Percentiles rank a stretch among this genome's conserved stretches.
These are phyloP conservation scores for Micractinium sp. DNA, from an alignment of 139 green algal genomes.

Conservation along the genomic window DNA sequence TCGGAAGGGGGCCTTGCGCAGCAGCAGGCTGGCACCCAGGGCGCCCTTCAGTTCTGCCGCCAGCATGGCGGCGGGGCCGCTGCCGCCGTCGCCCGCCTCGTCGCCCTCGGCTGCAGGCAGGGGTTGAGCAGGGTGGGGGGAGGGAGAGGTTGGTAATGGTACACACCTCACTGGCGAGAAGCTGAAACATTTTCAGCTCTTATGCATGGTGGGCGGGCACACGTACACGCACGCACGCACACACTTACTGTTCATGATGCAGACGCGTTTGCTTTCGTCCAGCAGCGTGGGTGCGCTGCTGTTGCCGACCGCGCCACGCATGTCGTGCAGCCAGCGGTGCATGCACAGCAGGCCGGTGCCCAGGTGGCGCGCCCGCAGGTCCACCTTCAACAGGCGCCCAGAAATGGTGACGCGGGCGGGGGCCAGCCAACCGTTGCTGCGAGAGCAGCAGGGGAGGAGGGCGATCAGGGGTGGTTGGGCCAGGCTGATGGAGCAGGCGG, in stretches of 20 bases:
- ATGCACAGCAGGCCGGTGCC: conserved; percentile 62
- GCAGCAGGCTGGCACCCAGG: conserved; percentile 42
- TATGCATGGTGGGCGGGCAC: too few relatives aligned
- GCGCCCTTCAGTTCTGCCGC: conserved; percentile 34
- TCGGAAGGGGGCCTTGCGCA: conserved; percentile 44
- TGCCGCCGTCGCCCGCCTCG: background rate
- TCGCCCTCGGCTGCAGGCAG: too few relatives aligned
- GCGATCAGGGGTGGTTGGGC: background rate
- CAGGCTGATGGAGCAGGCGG: too few relatives aligned
- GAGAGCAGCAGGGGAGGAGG: background rate
- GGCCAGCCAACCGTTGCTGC: conserved; percentile 5
- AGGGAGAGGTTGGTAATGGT: too few relatives aligned
- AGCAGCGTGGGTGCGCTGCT: background rate
- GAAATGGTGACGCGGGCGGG: background rate
- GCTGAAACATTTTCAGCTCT: too few relatives aligned
- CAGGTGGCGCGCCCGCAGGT: conserved; percentile 56
- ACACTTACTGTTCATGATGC: conserved; percentile 10
- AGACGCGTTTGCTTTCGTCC: conserved; percentile 37
- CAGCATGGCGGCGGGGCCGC: background rate
- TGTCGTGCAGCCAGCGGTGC: conserved; percentile 54
- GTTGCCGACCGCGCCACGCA: conserved; percentile 41
- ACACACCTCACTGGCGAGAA: too few relatives aligned
- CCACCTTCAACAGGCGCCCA: conserved; percentile 40
- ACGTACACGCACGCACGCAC: too few relatives aligned
- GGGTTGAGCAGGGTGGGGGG: too few relatives aligned